A percentile compares a stretch with the other conserved stretches of the same genome.
Conservation (phyloP, 169 alveolate genomes). For the Plasmodium cynomolgi region DNA sequence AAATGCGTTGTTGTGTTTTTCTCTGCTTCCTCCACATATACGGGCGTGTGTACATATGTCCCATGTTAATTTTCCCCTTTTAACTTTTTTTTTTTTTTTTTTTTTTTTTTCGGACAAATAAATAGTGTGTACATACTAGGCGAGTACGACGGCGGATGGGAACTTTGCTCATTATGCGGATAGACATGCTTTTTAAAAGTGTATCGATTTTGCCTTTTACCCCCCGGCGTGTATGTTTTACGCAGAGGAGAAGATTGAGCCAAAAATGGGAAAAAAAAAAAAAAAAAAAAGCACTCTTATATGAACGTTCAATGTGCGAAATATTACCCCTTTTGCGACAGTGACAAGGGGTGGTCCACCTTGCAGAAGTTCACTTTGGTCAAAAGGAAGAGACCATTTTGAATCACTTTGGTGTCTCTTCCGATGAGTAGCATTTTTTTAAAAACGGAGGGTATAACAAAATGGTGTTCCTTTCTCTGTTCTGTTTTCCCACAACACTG, state of each 20-base stretch:
- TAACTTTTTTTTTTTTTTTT: neutral
- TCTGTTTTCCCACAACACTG: neutral
- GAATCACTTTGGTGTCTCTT: neutral
- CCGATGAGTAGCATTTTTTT: neutral
- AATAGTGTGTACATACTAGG: neutral
- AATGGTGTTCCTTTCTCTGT: neutral
- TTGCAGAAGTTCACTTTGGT: neutral
- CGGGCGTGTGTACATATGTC: neutral
- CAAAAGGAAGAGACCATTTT: neutral
- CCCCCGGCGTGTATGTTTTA: neutral
- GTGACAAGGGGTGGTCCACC: neutral
- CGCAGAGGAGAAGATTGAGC: neutral
- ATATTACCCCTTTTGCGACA: neutral
- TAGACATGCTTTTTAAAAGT: neutral
- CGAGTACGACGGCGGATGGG: neutral
- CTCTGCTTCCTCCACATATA: neutral
- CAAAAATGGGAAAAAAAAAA: neutral
- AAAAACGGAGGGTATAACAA: neutral
- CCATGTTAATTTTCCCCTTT: neutral
- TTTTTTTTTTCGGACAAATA: neutral
- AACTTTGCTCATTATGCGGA: neutral
- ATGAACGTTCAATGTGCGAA: neutral
- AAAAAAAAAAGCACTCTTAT: neutral
- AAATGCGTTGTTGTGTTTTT: neutral
- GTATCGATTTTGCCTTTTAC: neutral